Percentiles rank a stretch among this genome's conserved stretches.
phyloP scores from a whole-genome alignment of 768 basidiomycete species.

The Lyophyllum decastes region DNA sequence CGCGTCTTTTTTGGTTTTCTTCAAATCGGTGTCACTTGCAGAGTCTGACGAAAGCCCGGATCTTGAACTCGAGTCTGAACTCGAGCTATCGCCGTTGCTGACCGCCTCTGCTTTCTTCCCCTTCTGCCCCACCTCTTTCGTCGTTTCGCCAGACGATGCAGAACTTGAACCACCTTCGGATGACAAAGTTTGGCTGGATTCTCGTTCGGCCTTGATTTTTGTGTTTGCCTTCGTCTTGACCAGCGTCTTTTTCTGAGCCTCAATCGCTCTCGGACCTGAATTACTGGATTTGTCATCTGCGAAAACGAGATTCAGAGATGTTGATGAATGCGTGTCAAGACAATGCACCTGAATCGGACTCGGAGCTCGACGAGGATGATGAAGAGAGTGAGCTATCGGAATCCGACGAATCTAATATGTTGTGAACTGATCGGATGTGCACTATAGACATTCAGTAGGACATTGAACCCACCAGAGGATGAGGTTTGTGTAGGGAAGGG shows the following conservation, averaged over 20 bases:
- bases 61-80: constrained; percentile 24
- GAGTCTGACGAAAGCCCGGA: constrained; percentile 15
- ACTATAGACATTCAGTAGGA: too few relatives aligned
- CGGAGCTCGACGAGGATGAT: constrained; percentile 26
- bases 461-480: constrained; percentile 12
- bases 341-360: constrained; percentile 29
- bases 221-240: constrained; percentile 7
- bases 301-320: constrained; percentile 4
- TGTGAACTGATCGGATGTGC: neutral
- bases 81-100: constrained; percentile 12
- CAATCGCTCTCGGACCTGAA: constrained; percentile 8
- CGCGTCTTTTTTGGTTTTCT: neutral
- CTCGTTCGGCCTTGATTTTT: constrained; percentile 10
- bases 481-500: constrained; percentile 7
- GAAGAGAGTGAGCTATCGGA: constrained; percentile 25
- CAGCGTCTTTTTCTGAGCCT: constrained; percentile 9
- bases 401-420: constrained; percentile 16
- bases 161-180: constrained; percentile 18
- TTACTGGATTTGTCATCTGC: constrained; percentile 41
- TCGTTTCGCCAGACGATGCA: constrained; percentile 11
- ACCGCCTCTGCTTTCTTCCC: constrained; percentile 2
- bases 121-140: constrained; percentile 15
- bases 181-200: constrained; percentile 21
- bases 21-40: neutral
- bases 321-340: constrained; percentile 4